A percentile compares a stretch with the other conserved stretches of the same genome.
These are phyloP conservation scores for Hygrophila difformis DNA, from an alignment of 257 asterid species.

Conservation along the genomic window DNA sequence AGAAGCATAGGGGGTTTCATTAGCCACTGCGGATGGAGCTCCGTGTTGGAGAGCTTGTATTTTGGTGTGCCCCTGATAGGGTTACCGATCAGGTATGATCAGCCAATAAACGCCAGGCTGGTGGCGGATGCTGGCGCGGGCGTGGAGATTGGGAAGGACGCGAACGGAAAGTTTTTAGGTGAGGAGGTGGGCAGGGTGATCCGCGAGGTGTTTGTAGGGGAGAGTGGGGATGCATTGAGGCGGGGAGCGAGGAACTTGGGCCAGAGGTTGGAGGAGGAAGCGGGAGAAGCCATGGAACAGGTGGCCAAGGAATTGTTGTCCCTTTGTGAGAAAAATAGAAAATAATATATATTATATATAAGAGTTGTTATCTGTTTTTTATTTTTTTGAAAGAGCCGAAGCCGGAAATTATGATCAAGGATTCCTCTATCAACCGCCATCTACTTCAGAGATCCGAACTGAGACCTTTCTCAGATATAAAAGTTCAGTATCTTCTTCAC, in stretches of 20 bases:
- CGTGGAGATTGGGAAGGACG: slow-evolving; percentile 24
- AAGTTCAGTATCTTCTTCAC: too few species aligned
- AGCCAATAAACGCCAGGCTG: slow-evolving; percentile 11
- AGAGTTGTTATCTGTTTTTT: too few species aligned
- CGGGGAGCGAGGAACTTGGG: slow-evolving; percentile 12
- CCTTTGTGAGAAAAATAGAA: slow-evolving; percentile 23
- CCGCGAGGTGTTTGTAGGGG: slow-evolving; percentile 19
- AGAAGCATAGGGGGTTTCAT: slow-evolving; percentile 14
- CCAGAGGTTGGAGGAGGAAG: slow-evolving; percentile 14
- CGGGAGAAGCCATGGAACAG: slow-evolving; percentile 6
- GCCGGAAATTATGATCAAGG: too few species aligned
- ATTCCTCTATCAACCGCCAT: too few species aligned
- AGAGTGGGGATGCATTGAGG: slow-evolving; percentile 16
- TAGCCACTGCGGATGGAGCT: slow-evolving; percentile 2
- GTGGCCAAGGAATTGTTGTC: slow-evolving; percentile 15
- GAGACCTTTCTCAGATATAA: too few species aligned
- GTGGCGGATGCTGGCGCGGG: slow-evolving; percentile 23
- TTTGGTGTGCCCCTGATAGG: slow-evolving; percentile 13
- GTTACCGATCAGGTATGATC: slow-evolving; percentile 9
- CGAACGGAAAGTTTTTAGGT: slow-evolving; percentile 20
- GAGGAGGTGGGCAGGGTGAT: slow-evolving; percentile 22
- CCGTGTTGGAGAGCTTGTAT: background rate
- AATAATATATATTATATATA: too few species aligned
- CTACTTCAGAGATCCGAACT: too few species aligned
- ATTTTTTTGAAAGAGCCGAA: too few species aligned